A percentile compares a stretch with the other conserved stretches of the same genome.
phyloP scores from a whole-genome alignment of 352 stramenopile genomes.

The Globisporangium heterothallicum region DNA sequence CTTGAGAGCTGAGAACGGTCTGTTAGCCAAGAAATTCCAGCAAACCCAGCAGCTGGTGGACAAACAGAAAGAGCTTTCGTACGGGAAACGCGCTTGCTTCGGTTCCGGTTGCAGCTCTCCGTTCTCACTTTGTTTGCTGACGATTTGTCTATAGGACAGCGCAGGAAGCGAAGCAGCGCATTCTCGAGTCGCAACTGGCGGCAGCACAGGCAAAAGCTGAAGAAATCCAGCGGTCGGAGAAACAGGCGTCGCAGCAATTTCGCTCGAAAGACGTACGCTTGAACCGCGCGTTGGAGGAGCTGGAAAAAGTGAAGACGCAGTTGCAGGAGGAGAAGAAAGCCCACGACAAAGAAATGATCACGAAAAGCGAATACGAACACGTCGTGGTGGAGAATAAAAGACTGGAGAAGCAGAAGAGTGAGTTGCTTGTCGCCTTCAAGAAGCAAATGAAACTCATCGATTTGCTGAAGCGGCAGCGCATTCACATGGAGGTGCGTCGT shows the following conservation, averaged over 20 bases:
- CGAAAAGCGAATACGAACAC: slow-evolving; percentile 52
- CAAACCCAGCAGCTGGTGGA: slow-evolving; percentile 66
- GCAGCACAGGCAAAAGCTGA: slow-evolving; percentile 42
- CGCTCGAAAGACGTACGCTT: slow-evolving; percentile 77
- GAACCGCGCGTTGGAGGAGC: slow-evolving; percentile 69
- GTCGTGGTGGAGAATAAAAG: slow-evolving; percentile 64
- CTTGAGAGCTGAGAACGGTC: slow-evolving; percentile 38
- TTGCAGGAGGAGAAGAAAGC: slow-evolving; percentile 49
- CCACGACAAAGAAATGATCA: slow-evolving; percentile 40
- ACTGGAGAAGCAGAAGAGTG: slow-evolving; percentile 81
- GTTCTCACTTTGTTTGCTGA: neutral
- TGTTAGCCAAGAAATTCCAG: slow-evolving; percentile 49
- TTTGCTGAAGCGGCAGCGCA: slow-evolving; percentile 77
- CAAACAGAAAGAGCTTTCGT: slow-evolving; percentile 75
- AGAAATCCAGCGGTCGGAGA: slow-evolving; percentile 52
- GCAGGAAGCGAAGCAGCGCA: slow-evolving; percentile 66
- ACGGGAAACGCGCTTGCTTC: slow-evolving; percentile 6
- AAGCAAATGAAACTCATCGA: slow-evolving; percentile 87
- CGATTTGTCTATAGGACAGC: slow-evolving; percentile 30
- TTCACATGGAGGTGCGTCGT: slow-evolving; percentile 70
- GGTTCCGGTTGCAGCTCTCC: neutral
- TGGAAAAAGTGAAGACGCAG: slow-evolving; percentile 66
- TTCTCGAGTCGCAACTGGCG: slow-evolving; percentile 60
- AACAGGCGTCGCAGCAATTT: slow-evolving; percentile 59
- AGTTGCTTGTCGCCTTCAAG: slow-evolving; percentile 73